Evolutionary conservation across 176 grass and related monocot species (phyloP).

Genomic region (Triticum timopheevii): DNA sequence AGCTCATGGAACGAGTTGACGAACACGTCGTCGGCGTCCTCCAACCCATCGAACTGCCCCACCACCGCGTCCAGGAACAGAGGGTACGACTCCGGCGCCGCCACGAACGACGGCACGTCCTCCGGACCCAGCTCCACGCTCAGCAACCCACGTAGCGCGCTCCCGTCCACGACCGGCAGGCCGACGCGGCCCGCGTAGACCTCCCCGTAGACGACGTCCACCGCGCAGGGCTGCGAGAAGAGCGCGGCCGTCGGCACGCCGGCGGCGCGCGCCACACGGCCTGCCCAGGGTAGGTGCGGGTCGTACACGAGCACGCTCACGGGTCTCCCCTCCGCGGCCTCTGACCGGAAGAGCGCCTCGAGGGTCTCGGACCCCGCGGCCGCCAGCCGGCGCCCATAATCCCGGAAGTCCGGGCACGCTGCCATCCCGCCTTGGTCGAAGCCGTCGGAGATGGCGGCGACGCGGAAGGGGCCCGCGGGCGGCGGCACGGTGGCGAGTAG

Average conservation of each 20-base stretch:
- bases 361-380: background rate
- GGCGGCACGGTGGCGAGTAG: background rate
- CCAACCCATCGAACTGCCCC: background rate
- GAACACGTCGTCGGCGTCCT: background rate
- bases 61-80: background rate
- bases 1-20: background rate
- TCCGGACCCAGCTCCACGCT: background rate
- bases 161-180: background rate
- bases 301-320: slow-evolving; percentile 12
- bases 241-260: background rate
- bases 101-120: slow-evolving; percentile 12
- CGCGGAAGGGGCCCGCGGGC: background rate
- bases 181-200: background rate
- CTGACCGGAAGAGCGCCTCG: background rate
- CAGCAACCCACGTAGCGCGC: background rate
- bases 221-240: slow-evolving; percentile 3
- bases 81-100: background rate
- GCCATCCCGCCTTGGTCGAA: no score
- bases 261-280: background rate
- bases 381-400: background rate
- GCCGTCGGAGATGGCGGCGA: no score
- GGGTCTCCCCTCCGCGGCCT: background rate
- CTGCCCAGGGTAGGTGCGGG: slow-evolving; percentile 2
- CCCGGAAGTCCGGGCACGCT: background rate
- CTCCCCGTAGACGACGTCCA: background rate